Conservation (phyloP, 179 eudicot species). For the Silene noctiflora region DNA sequence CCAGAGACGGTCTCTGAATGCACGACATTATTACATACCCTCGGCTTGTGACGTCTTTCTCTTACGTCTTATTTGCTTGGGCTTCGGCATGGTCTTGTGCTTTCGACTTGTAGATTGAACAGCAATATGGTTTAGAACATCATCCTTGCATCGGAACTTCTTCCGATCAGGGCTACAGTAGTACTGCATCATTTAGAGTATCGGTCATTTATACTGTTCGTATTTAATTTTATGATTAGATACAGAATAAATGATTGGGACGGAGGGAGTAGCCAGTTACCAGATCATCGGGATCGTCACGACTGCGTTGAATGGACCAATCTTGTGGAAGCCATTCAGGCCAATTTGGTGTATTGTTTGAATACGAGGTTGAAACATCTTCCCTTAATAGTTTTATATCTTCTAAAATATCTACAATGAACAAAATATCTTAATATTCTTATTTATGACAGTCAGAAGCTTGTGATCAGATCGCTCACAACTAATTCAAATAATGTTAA, state of each 20-base stretch:
- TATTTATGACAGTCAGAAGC: too few species aligned
- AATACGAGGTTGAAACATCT: background rate
- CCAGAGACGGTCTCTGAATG: too few species aligned
- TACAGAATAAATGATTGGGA: background rate
- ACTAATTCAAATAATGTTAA: too few species aligned
- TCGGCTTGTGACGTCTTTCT: slow-evolving; percentile 2
- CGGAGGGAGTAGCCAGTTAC: background rate
- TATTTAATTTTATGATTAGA: too few species aligned
- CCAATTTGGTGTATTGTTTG: background rate
- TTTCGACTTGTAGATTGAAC: slow-evolving; percentile 6
- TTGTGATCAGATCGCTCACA: too few species aligned
- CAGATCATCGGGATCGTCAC: slow-evolving; percentile 12
- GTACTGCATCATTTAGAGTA: slow-evolving; percentile 8
- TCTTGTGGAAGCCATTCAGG: slow-evolving; percentile 29
- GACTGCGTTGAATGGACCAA: slow-evolving; percentile 23
- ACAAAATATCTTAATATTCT: too few species aligned
- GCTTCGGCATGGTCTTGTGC: background rate
- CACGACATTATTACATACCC: background rate
- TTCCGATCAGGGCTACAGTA: slow-evolving; percentile 21
- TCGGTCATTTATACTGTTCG: too few species aligned
- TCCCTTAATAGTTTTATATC: background rate
- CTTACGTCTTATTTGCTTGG: slow-evolving; percentile 10
- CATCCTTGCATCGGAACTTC: slow-evolving; percentile 22
- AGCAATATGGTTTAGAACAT: slow-evolving; percentile 17
- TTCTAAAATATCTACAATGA: background rate